Evolutionary conservation across 1,284 basidiomycete species (phyloP), one percentile per base, ranked within the genome.

Genomic region (Naganishia cerealis): DNA sequence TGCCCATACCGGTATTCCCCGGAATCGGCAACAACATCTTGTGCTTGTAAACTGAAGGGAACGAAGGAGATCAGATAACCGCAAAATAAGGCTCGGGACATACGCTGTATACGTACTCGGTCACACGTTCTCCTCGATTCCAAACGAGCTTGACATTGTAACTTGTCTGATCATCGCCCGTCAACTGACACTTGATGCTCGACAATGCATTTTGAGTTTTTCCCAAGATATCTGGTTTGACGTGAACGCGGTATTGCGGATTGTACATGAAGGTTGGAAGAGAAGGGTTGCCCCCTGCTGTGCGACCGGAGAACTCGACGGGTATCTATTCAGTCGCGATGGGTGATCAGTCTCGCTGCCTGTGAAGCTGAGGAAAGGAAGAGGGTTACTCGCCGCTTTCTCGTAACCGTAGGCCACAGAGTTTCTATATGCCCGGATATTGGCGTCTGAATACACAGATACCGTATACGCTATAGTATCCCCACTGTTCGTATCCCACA

Each of bases 231-330:
- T 24, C 67, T 67, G 58, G 43, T 6, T 65, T 67, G 43, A 61
- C 71, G 79, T 66, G 82, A 4, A 97, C 80, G 57, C 84, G 83
- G 77, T 90, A 97, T 76, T 97, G 93, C 0, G 94, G 94, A 75
- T 98, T 98, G 67, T 86, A 80, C 86, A 94, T 89, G 80, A 91
- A 96, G 0, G 89, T 88, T 0, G 91, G 85, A 72, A 87, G 84
- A 0, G 86, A 86, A 57, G 87, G 85, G 74, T 94, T 94, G 0
- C 94, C 94, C 0, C 94, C 94, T 0, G 91, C 86, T 12, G 86
- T 90, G 70, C 87, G 88, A 52, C 81, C 84, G 0, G 87, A 88
- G 73, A 95, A 85, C 0, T 81, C 75, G 2, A 87, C 88, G 0
- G 85, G 80, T 10, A 89, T 74, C 90, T 91, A 68, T 33, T 48